Evolutionary conservation across 768 basidiomycete genomes (phyloP).

Genomic region (Asterophora parasitica): DNA sequence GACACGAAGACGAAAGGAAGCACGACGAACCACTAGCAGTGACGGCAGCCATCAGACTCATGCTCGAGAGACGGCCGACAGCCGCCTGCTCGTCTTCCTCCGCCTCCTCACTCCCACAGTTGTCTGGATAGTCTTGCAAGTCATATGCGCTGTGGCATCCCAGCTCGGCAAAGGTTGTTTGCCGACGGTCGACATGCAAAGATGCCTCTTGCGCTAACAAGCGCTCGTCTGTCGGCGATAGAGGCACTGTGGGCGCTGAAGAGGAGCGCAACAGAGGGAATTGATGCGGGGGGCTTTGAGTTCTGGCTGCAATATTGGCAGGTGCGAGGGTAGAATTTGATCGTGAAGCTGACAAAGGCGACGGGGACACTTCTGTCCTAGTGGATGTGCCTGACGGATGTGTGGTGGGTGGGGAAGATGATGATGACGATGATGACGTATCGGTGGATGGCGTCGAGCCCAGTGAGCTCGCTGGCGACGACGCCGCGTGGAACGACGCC

Average conservation of each 20-base stretch:
- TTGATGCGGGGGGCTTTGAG: too few relatives aligned
- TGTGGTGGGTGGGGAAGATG: slow-evolving; percentile 15
- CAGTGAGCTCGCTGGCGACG: slow-evolving; percentile 21
- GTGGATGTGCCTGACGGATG: neutral
- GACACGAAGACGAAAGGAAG: slow-evolving; percentile 1
- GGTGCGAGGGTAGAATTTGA: neutral
- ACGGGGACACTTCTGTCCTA: neutral
- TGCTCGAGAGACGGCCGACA: slow-evolving; percentile 82
- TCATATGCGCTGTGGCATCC: neutral
- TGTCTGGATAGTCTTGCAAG: slow-evolving; percentile 2
- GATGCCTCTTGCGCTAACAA: neutral
- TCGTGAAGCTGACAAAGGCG: neutral
- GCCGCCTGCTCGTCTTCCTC: slow-evolving; percentile 68
- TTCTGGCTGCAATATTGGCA: neutral
- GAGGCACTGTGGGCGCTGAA: slow-evolving; percentile 12
- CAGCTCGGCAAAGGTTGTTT: neutral
- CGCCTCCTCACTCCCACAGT: slow-evolving; percentile 23
- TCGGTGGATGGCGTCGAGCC: slow-evolving; percentile 21
- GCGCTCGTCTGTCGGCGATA: slow-evolving; percentile 16
- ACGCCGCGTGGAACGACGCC: slow-evolving; percentile 1
- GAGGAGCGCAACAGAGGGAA: neutral
- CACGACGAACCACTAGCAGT: slow-evolving; percentile 60
- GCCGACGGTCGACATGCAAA: neutral
- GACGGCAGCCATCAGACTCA: slow-evolving; percentile 89
- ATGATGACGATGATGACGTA: slow-evolving; percentile 15